phyloP scores from a whole-genome alignment of 1,139 yeast genomes.

The Spencermartinsiella ligniputridi region DNA sequence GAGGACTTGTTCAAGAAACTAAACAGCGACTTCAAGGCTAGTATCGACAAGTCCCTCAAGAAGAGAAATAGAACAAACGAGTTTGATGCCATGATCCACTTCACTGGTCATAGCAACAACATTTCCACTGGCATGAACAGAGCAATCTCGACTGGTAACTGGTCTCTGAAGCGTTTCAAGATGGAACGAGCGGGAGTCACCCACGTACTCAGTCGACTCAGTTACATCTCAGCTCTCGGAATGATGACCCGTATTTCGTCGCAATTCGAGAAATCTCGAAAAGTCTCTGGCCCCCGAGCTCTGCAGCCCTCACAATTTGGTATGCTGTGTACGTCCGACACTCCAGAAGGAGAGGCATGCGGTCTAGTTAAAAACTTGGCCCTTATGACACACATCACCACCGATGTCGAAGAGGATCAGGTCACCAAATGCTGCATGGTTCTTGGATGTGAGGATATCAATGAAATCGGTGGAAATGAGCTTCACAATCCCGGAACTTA shows the following conservation, averaged over 20 bases:
- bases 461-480: slow-evolving; percentile 76
- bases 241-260: slow-evolving; percentile 99
- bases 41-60: slow-evolving; percentile 86
- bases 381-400: slow-evolving; percentile 96
- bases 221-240: slow-evolving; percentile 92
- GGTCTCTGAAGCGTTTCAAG: slow-evolving; percentile 98
- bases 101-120: slow-evolving; percentile 85
- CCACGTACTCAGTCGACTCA: slow-evolving; percentile 84
- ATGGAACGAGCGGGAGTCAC: slow-evolving; percentile 99
- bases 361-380: slow-evolving; percentile 96
- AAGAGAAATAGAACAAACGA: slow-evolving; percentile 94
- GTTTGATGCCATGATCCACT: slow-evolving; percentile 85
- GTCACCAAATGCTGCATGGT: slow-evolving; percentile 69
- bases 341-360: slow-evolving; percentile 99
- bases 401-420: slow-evolving; percentile 96
- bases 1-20: slow-evolving; percentile 97
- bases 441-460: slow-evolving; percentile 86
- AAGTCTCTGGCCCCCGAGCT: slow-evolving; percentile 98
- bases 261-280: slow-evolving; percentile 95
- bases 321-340: slow-evolving; percentile 97
- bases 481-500: slow-evolving; percentile 71
- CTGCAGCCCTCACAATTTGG: slow-evolving; percentile 98
- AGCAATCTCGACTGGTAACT: slow-evolving; percentile 96
- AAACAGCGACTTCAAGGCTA: slow-evolving; percentile 88
- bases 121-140: slow-evolving; percentile 93